Evolutionary conservation across 441 rosid species (phyloP), one percentile per base, ranked within the genome.

Genomic region (Brassica balearica): DNA sequence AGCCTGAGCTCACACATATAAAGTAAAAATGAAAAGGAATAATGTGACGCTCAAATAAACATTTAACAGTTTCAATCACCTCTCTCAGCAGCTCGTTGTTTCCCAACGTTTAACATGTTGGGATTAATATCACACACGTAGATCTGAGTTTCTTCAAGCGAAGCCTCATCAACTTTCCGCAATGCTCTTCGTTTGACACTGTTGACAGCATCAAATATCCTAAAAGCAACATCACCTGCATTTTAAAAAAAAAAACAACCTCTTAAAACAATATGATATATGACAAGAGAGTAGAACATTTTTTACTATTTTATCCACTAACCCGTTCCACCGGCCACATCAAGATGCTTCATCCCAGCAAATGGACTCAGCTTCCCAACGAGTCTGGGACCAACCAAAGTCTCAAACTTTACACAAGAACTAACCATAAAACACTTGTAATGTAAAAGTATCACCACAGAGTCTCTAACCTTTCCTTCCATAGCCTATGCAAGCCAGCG

Each of bases 251-350:
- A 25, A 25, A 65, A 71, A 60, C 74, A 81, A 65, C 1, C 5
- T 0, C 17, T 73, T 19, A 19, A 25, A 46, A 11, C 58, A 72
- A 51, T 1, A 53, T 48, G n/a, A n/a, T n/a, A 2, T 48, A 36
- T 20, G 65, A 65, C 32, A 53, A 2, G 41, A 12, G 20, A 19
- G 4, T 1, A 36, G 0, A 22, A 65, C 46, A 66, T 17, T 43
- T 56, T 66, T 11, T 11, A 58, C 22, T 29, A 23, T 2, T 14
- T 43, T 29, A 7, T 62, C 0, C 4, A 38, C 67, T 74, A 65
- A 91, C 98, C 99, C 75, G 98, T 96, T 71, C 99, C 99, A 22
- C 99, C 98, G 9, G 99, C 99, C 78, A 96, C 98, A 82, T 96
- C 99, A 84, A 93, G 94, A 85, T 96, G 98, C 86, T 92, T 93